Conservation (phyloP, 202 grass and related monocot species). For the Elaeis oleifera region DNA sequence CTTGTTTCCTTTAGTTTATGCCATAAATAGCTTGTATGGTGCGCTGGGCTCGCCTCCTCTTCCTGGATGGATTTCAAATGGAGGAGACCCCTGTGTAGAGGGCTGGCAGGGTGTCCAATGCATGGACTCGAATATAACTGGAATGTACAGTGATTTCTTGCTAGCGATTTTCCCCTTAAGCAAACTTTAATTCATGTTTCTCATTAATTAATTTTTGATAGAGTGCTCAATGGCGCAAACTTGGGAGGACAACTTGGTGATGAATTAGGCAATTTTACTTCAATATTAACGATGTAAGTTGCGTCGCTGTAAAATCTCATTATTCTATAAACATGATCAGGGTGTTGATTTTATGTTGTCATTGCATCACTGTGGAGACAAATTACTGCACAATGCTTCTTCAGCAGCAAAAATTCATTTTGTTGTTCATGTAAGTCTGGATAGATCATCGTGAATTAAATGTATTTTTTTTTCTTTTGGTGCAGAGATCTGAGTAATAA, state of each 20-base stretch:
- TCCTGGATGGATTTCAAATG: conserved; percentile 44
- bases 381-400: too few species aligned
- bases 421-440: too few species aligned
- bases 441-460: too few species aligned
- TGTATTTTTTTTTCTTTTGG: conserved; percentile 13
- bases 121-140: conserved; percentile 42
- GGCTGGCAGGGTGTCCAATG: conserved; percentile 74
- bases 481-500: conserved; percentile 95
- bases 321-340: not conserved
- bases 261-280: conserved; percentile 59
- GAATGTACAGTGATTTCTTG: conserved; percentile 34
- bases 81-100: conserved; percentile 75
- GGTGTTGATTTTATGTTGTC: not conserved
- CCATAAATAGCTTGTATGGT: conserved; percentile 57
- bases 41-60: conserved; percentile 61
- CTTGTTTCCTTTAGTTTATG: conserved; percentile 41
- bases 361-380: not conserved
- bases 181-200: not conserved
- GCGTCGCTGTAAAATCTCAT: conserved; percentile 3
- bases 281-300: conserved; percentile 73
- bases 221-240: conserved; percentile 65
- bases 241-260: conserved; percentile 66
- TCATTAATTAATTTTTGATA: conserved; percentile 12
- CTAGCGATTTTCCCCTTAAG: not conserved
- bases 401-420: too few species aligned